These are phyloP conservation scores for Saturnispora mendoncae DNA, from an alignment of 805 yeast genomes.

Conservation along the genomic window DNA sequence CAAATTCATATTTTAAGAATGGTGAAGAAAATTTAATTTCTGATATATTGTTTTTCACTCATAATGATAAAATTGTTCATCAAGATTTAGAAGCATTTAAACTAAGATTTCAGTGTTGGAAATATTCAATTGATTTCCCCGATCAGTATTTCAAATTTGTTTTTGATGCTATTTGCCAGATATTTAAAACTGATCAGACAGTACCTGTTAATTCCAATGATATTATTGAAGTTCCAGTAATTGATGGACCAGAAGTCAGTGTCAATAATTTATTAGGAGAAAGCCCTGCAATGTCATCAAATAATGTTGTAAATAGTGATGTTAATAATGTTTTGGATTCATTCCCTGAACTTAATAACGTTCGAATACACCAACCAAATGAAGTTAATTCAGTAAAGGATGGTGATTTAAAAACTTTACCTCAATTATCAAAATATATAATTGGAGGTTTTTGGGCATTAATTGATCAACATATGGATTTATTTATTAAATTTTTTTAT, in stretches of 20 bases:
- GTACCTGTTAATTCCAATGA: not conserved
- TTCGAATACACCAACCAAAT: conserved; percentile 6
- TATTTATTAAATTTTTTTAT: conserved; percentile 19
- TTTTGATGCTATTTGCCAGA: conserved; percentile 10
- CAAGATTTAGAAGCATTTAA: conserved; percentile 15
- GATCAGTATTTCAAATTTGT: conserved; percentile 17
- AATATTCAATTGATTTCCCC: conserved; percentile 14
- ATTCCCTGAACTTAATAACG: conserved; percentile 20
- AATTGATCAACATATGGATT: conserved; percentile 13
- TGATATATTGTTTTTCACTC: conserved; percentile 22
- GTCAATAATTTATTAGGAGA: not conserved
- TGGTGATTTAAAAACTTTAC: not conserved
- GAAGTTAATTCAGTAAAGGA: conserved; percentile 6
- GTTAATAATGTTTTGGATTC: conserved; percentile 23
- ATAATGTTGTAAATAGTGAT: conserved; percentile 17
- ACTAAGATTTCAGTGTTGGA: conserved; percentile 13
- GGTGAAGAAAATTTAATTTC: conserved; percentile 17
- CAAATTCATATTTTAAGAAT: not conserved
- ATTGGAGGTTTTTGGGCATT: conserved; percentile 22
- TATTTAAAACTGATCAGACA: conserved; percentile 8
- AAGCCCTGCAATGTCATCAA: not conserved
- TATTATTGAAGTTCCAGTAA: not conserved
- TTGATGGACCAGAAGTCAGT: conserved; percentile 12
- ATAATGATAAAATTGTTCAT: conserved; percentile 13
- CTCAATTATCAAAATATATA: conserved; percentile 8